phyloP scores from a whole-genome alignment of 1,284 basidiomycete genomes.

The Boletus subluridellus region DNA sequence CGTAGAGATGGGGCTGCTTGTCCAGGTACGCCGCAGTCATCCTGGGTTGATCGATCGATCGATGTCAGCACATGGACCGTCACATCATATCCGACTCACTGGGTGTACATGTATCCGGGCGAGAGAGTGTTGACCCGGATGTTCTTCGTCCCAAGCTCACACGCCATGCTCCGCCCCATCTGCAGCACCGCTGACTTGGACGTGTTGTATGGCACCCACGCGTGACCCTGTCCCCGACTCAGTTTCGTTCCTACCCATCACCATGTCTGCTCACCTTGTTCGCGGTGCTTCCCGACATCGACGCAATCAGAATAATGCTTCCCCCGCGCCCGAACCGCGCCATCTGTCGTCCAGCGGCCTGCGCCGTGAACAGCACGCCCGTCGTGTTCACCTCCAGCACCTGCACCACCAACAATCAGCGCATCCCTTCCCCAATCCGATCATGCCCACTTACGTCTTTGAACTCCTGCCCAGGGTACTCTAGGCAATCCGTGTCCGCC shows the following conservation, averaged over 20 bases:
- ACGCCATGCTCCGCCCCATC: slow-evolving; percentile 81
- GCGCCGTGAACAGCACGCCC: slow-evolving; percentile 75
- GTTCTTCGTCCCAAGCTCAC: slow-evolving; percentile 67
- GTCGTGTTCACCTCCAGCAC: slow-evolving; percentile 74
- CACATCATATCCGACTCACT: slow-evolving; percentile 38
- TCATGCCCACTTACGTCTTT: slow-evolving; percentile 46
- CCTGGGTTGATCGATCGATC: slow-evolving; percentile 33
- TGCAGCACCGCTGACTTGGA: slow-evolving; percentile 81
- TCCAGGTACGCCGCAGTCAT: slow-evolving; percentile 80
- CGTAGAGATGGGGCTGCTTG: slow-evolving; percentile 61
- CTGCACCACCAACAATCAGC: slow-evolving; percentile 32
- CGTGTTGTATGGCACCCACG: slow-evolving; percentile 81
- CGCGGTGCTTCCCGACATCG: slow-evolving; percentile 83
- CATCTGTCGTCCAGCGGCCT: slow-evolving; percentile 78
- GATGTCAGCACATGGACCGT: neutral
- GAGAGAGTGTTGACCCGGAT: slow-evolving; percentile 76
- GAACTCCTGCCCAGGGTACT: slow-evolving; percentile 70
- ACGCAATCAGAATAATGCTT: slow-evolving; percentile 77
- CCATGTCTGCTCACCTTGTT: slow-evolving; percentile 54
- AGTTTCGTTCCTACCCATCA: neutral
- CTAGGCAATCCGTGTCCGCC: slow-evolving; percentile 58
- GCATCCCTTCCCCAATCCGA: neutral
- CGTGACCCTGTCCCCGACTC: slow-evolving; percentile 47
- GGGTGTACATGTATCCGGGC: slow-evolving; percentile 73
- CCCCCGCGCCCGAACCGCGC: slow-evolving; percentile 64